Percentiles rank a stretch among this genome's conserved stretches.
Evolutionary conservation across 441 rosid species (phyloP).

Genomic region (Euphorbia corollata): DNA sequence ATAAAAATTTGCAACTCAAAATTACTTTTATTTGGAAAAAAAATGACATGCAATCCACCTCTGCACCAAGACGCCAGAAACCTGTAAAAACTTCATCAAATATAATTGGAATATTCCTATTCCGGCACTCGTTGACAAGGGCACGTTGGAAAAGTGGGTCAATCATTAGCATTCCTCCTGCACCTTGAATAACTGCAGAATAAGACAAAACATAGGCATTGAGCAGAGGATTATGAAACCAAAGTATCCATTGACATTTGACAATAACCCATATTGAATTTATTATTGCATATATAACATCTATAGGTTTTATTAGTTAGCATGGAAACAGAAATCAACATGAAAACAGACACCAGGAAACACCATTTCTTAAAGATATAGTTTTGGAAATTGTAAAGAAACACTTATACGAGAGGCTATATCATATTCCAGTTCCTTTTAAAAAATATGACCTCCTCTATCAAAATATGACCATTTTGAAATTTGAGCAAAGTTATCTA

Average conservation of each 20-base stretch:
- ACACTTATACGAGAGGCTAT: no score
- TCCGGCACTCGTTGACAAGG: slow-evolving; percentile 71
- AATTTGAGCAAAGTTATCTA: neutral
- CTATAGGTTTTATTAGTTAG: neutral
- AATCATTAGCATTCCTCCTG: slow-evolving; percentile 96
- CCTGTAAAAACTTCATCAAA: slow-evolving; percentile 96
- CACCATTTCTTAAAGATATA: no score
- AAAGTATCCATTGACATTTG: neutral
- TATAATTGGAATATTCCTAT: slow-evolving; percentile 62
- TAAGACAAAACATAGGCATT: slow-evolving; percentile 7
- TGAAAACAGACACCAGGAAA: no score
- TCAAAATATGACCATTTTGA: neutral
- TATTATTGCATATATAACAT: neutral
- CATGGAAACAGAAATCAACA: no score
- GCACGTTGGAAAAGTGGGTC: slow-evolving; percentile 90
- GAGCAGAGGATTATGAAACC: slow-evolving; percentile 3
- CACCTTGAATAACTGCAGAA: slow-evolving; percentile 67
- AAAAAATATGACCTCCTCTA: no score
- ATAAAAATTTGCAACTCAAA: slow-evolving; percentile 15
- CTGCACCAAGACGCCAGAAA: slow-evolving; percentile 92
- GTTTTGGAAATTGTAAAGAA: no score
- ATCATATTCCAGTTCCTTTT: no score
- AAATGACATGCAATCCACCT: slow-evolving; percentile 42
- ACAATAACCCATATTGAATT: neutral
- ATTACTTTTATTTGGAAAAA: neutral